Conservation (phyloP, 1,284 basidiomycete genomes). For the Xerocomus nothofagi region DNA sequence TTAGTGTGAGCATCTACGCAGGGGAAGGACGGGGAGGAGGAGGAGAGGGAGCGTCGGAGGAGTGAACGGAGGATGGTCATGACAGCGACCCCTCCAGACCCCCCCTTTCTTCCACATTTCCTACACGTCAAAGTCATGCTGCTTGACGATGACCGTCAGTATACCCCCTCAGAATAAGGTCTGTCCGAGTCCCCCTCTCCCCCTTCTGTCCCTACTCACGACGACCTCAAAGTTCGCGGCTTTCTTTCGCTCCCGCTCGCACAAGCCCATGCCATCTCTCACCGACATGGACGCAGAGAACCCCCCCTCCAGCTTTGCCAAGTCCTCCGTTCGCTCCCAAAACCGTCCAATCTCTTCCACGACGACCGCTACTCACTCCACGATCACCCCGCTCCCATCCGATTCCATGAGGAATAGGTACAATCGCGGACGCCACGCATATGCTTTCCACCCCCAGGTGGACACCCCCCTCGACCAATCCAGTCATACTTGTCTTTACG, state of each 20-base stretch:
- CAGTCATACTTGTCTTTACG: conserved; percentile 18
- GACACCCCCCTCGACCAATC: conserved; percentile 22
- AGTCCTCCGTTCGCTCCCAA: conserved; percentile 50
- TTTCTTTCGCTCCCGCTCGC: conserved; percentile 52
- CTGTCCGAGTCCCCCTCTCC: conserved; percentile 11
- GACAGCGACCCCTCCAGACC: no score
- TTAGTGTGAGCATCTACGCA: conserved; percentile 76
- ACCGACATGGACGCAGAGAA: conserved; percentile 13
- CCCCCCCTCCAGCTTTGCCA: conserved; percentile 32
- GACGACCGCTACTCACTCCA: conserved; percentile 58
- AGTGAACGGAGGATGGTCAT: conserved; percentile 3
- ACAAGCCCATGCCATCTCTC: conserved; percentile 9
- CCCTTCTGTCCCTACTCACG: background rate
- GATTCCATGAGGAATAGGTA: conserved; percentile 34
- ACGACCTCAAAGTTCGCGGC: conserved; percentile 46
- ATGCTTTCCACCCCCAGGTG: conserved; percentile 12
- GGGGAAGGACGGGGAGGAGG: conserved; percentile 53
- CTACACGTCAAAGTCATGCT: background rate
- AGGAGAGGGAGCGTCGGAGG: background rate
- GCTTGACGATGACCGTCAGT: conserved; percentile 3
- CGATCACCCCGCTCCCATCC: conserved; percentile 53
- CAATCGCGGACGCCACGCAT: conserved; percentile 17
- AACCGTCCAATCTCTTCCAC: conserved; percentile 65
- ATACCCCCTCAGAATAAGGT: conserved; percentile 41
- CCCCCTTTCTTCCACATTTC: background rate